Evolutionary conservation across 306 rosid genomes (phyloP), one percentile per base, ranked within the genome.

Genomic region (Vicia villosa): DNA sequence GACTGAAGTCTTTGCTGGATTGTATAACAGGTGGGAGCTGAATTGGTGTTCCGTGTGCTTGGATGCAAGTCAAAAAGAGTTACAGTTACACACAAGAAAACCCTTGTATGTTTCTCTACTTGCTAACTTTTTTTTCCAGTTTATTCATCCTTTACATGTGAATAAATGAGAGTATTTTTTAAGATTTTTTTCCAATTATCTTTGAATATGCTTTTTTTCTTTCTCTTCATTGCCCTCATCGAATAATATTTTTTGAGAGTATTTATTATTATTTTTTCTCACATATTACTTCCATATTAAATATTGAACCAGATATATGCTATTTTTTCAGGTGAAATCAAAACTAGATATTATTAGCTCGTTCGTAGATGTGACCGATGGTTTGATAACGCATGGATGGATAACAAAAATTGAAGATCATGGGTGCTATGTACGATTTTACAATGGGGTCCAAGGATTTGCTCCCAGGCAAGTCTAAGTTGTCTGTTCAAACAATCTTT

Each of bases 341-440:
- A 94, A 94, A 75, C 89, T 83, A 55, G 83, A 71, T 68, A 86
- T 91, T 81, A 79, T 94, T 66, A 81, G 92, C 82, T 91, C 99
- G 24, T 91, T 85, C 75, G 66, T 79, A 55, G 96, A 94, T 73
- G 97, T 90, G 49, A 69, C 84, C 55, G 95, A 81, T 45, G 96
- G 97, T 72, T 80, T 91, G 75, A 78, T 94, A 76, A 86, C 92
- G 46, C 99, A 94, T 83, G 99, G 99, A 66, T 94, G 99, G 99
- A 85, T 94, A 78, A 77, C 97, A 70, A 94, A 85, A 87, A 90
- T 94, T 32, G 99, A 88, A 81, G 82, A 63, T 49, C 91, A 86
- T 83, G 97, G 99, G 51, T 94, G 97, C 85, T 84, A 83, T 85
- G 88, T 91, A 68, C 94, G 88, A 30, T 94, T 94, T 75, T 94